Evolutionary conservation across 2,329 filamentous ascomycete genomes (phyloP).

Genomic region (Trichoderma koningiopsis): DNA sequence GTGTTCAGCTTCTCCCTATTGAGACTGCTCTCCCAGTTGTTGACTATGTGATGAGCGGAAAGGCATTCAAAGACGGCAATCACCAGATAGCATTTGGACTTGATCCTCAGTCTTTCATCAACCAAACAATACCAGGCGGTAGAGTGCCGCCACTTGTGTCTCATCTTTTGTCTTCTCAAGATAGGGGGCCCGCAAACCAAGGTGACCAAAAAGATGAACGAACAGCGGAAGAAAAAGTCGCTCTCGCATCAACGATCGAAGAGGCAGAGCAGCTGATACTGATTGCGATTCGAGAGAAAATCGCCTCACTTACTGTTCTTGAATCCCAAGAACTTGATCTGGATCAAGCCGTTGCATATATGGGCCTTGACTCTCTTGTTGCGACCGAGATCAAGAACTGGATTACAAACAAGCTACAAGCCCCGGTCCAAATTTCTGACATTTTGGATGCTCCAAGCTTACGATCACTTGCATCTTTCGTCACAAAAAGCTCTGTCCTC

Average conservation of each 20-base stretch:
- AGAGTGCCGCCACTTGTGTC: slow-evolving; percentile 4
- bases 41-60: slow-evolving; percentile 18
- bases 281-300: slow-evolving; percentile 1
- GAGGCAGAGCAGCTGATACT: slow-evolving; percentile 4
- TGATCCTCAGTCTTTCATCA: not conserved
- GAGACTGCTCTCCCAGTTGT: slow-evolving; percentile 9
- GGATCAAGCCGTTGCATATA: slow-evolving; percentile 6
- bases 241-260: not conserved
- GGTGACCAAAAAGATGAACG: not conserved
- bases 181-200: not conserved
- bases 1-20: not conserved
- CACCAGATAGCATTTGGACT: slow-evolving; percentile 19
- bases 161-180: slow-evolving; percentile 2
- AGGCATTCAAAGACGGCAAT: slow-evolving; percentile 12
- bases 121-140: not conserved
- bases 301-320: not conserved
- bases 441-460: slow-evolving; percentile 7
- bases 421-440: slow-evolving; percentile 14
- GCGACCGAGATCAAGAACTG: slow-evolving; percentile 38
- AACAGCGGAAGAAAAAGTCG: not conserved
- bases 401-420: slow-evolving; percentile 32
- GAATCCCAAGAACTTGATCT: not conserved
- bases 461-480: slow-evolving; percentile 5
- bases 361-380: slow-evolving; percentile 36
- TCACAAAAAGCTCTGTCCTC: not conserved